A percentile compares a stretch with the other conserved stretches of the same genome.
Evolutionary conservation across 371 early-diverging fungal species (phyloP).

Genomic region (Rhizomucor pusillus): DNA sequence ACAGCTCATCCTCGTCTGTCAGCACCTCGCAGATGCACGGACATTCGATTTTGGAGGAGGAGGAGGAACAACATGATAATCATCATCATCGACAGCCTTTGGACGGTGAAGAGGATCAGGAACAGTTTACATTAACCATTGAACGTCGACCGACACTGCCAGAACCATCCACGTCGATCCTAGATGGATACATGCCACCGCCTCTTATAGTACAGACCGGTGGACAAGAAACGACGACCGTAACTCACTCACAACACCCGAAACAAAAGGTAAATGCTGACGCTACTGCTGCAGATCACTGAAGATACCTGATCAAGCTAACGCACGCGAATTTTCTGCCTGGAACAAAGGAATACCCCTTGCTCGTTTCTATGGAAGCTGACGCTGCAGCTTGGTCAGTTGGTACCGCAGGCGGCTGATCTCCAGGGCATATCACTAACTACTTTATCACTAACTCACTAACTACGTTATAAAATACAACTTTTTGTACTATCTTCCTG

Average conservation of each 20-base stretch:
- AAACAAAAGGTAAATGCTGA: not conserved
- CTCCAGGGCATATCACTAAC: not conserved
- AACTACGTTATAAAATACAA: not conserved
- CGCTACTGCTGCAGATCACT: not conserved
- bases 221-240: too few species aligned
- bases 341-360: not conserved
- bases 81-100: not conserved
- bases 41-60: too few species aligned
- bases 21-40: too few species aligned
- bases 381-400: not conserved
- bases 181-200: not conserved
- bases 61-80: not conserved
- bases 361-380: not conserved
- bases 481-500: not conserved
- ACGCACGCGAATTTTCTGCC: not conserved
- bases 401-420: not conserved
- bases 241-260: too few species aligned
- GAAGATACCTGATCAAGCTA: not conserved
- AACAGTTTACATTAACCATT: not conserved
- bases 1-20: too few species aligned
- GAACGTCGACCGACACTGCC: not conserved
- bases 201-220: too few species aligned
- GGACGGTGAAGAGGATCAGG: not conserved
- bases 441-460: not conserved
- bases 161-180: too few species aligned